These are phyloP conservation scores for Luvunga scandens DNA, from an alignment of 345 rosid genomes.

Conservation along the genomic window DNA sequence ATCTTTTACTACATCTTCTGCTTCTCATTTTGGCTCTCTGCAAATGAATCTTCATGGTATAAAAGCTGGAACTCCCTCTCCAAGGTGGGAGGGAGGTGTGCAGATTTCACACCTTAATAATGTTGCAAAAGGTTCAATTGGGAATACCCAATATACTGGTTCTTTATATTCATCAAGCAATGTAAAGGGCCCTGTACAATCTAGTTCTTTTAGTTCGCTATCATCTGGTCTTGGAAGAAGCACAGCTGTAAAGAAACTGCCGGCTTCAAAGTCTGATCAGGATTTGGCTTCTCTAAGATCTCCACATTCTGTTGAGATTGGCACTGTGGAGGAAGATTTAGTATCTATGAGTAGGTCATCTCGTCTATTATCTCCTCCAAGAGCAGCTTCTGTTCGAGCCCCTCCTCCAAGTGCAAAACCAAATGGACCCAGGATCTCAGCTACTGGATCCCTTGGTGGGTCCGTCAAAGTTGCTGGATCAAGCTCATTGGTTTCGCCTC, in stretches of 20 bases:
- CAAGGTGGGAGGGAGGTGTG: conserved; percentile 61
- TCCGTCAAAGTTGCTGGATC: conserved; percentile 40
- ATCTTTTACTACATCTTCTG: conserved; percentile 42
- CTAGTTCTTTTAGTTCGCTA: conserved; percentile 46
- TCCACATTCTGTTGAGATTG: conserved; percentile 47
- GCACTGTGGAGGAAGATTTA: conserved; percentile 52
- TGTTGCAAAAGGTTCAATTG: conserved; percentile 32
- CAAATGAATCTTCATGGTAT: conserved; percentile 38
- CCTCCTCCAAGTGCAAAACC: conserved; percentile 42
- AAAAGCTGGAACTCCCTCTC: conserved; percentile 48
- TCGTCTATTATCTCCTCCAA: conserved; percentile 59
- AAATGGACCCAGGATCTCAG: conserved; percentile 44
- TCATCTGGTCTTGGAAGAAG: conserved; percentile 54
- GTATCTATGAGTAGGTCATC: conserved; percentile 42
- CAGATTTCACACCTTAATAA: conserved; percentile 42
- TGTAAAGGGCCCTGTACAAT: conserved; percentile 46
- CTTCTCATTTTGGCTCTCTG: conserved; percentile 51
- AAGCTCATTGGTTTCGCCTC: conserved; percentile 51
- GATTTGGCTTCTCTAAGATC: conserved; percentile 72
- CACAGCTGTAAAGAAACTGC: conserved; percentile 40
- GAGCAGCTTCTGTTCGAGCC: conserved; percentile 38
- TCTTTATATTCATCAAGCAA: conserved; percentile 49
- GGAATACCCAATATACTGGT: conserved; percentile 37
- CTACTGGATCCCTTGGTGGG: conserved; percentile 39
- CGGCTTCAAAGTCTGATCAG: conserved; percentile 79